Evolutionary conservation across 2,329 filamentous ascomycete genomes (phyloP), one percentile per base, ranked within the genome.

Genomic region (Alternaria longipes): DNA sequence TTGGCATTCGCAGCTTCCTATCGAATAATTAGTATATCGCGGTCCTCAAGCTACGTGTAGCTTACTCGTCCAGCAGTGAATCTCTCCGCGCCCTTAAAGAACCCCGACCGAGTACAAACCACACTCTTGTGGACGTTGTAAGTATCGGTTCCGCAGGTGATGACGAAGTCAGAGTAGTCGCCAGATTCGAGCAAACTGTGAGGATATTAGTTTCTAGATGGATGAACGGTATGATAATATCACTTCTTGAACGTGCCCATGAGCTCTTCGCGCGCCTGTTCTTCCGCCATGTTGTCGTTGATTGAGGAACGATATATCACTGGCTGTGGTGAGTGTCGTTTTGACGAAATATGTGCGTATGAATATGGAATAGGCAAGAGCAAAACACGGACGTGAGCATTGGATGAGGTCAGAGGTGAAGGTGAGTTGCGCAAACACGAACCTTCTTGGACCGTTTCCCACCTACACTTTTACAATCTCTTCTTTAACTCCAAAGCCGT

Each of bases 11-110:
- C 16, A 3, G 2, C 34, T n/a, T 38, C 34, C 34, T 38, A n/a
- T 1, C 2, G 8, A 16, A n/a, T 7, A 7, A 2, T 38, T 16
- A 38, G 16, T 7, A n/a, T 38, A 5, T 3, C 32, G 4, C 32
- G 12, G 6, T 4, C 14, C 16, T 0, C 4, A n/a, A n/a, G 34
- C 7, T 38, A 38, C 5, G 14, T 3, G 0, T 38, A 0, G 4
- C 34, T n/a, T 16, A 38, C 34, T n/a, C n/a, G 34, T 1, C 34
- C 8, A n/a, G 14, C 34, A 38, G 34, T 8, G 16, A 38, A 38
- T 1, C 34, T n/a, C 34, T 38, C 34, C 34, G 34, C 34, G 34
- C 34, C 34, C 3, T n/a, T 9, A 1, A 45, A n/a, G 42, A 45
- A 45, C 2, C 26, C 24, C 4, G 14, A 2, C 3, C 32, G 20